Percentiles rank a stretch among this genome's conserved stretches.
Evolutionary conservation across 345 rosid genomes (phyloP).

Genomic region (Xanthoceras sorbifolium): DNA sequence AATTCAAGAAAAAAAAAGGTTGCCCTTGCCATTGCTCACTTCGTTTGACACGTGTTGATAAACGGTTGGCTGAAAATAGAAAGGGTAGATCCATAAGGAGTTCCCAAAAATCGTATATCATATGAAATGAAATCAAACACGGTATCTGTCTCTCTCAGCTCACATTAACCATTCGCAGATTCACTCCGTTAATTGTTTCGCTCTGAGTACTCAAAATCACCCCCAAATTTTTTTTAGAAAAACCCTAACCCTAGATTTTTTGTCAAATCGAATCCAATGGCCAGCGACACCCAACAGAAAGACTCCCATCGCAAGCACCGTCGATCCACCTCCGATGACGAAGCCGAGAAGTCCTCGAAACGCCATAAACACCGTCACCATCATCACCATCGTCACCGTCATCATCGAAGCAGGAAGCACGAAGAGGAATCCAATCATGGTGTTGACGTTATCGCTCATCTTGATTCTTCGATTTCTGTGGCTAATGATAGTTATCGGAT

Average conservation of each 20-base stretch:
- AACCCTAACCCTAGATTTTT: conserved; percentile 47
- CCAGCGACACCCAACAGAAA: conserved; percentile 39
- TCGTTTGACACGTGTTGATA: background rate
- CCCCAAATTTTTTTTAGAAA: background rate
- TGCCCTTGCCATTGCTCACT: too few species aligned
- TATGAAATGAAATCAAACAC: background rate
- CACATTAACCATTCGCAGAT: background rate
- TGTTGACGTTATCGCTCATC: conserved; percentile 33
- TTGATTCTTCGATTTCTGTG: conserved; percentile 22
- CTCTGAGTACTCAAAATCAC: background rate
- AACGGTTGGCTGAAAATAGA: background rate
- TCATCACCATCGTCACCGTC: conserved; percentile 58
- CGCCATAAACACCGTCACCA: conserved; percentile 85
- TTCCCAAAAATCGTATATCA: too few species aligned
- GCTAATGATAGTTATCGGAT: conserved; percentile 23
- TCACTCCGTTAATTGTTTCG: background rate
- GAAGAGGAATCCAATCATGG: conserved; percentile 41
- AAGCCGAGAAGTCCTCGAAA: conserved; percentile 60
- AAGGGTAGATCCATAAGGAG: background rate
- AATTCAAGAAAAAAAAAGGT: too few species aligned
- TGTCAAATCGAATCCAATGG: conserved; percentile 37
- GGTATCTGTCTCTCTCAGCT: background rate
- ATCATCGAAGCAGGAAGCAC: conserved; percentile 64
- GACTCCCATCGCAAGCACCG: conserved; percentile 78
- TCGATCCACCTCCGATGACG: conserved; percentile 55